Evolutionary conservation across 1,284 basidiomycete species (phyloP).

Genomic region (Heliocybe sulcata): DNA sequence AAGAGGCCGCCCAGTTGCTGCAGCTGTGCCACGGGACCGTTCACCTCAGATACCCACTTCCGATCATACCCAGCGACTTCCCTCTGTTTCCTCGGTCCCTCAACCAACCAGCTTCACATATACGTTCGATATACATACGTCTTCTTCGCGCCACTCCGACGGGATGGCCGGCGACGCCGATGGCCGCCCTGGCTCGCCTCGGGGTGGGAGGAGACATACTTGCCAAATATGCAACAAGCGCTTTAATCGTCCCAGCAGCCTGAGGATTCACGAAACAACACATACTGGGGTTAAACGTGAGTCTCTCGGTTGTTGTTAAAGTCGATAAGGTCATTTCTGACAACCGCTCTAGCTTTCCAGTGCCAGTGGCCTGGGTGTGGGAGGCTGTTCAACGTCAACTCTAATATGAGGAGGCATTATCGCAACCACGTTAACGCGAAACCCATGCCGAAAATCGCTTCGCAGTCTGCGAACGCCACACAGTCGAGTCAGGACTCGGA

Average conservation of each 20-base stretch:
- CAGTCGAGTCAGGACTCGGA: not conserved
- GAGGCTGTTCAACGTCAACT: slow-evolving; percentile 33
- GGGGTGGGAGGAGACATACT: slow-evolving; percentile 24
- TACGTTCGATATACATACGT: not conserved
- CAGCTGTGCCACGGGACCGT: not conserved
- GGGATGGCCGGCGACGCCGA: not conserved
- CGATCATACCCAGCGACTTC: not conserved
- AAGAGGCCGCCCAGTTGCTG: not conserved
- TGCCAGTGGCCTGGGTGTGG: slow-evolving; percentile 31
- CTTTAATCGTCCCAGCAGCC: slow-evolving; percentile 36
- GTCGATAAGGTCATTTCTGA: not conserved
- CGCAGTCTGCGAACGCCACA: not conserved
- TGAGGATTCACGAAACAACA: slow-evolving; percentile 33
- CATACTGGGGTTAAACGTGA: slow-evolving; percentile 34
- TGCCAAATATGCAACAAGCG: slow-evolving; percentile 32
- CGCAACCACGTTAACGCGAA: slow-evolving; percentile 22
- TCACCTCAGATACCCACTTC: not conserved
- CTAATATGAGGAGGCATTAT: slow-evolving; percentile 37
- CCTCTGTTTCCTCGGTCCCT: not conserved
- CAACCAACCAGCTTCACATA: not conserved
- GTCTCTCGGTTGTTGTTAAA: slow-evolving; percentile 9
- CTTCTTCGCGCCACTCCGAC: not conserved
- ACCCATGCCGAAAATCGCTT: not conserved
- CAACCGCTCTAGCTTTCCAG: slow-evolving; percentile 21
- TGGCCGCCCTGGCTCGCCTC: not conserved